A percentile compares a stretch with the other conserved stretches of the same genome.
Conservation (phyloP, 1,139 yeast species). For the Candida freyschussii region DNA sequence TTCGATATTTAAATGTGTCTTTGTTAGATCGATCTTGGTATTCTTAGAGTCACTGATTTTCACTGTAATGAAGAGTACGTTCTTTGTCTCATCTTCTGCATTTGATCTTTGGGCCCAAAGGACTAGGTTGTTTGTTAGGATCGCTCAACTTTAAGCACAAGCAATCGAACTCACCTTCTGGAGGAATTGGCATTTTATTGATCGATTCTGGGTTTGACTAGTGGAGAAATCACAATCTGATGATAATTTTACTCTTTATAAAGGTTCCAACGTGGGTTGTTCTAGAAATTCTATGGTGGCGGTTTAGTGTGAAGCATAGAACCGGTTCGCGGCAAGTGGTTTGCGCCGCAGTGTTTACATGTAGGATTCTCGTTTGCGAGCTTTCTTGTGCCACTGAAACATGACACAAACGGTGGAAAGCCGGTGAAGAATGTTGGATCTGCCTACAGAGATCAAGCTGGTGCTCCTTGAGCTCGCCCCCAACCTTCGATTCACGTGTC, state of each 20-base stretch:
- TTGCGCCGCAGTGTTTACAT: no score
- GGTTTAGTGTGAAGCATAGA: no score
- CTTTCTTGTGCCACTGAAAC: no score
- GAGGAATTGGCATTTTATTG: constrained; percentile 30
- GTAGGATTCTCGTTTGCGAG: no score
- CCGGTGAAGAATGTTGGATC: constrained; percentile 18
- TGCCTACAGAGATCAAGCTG: constrained; percentile 51
- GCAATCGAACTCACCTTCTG: constrained; percentile 34
- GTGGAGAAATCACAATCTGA: background rate
- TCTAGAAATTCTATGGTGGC: no score
- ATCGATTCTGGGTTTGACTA: background rate
- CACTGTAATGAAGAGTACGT: constrained; percentile 70
- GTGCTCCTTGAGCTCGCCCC: constrained; percentile 41
- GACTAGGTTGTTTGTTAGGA: constrained; percentile 32
- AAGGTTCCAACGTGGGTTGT: no score
- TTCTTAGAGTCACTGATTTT: constrained; percentile 66
- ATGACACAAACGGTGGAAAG: no score
- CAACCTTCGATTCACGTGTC: constrained; percentile 33
- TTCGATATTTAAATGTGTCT: constrained; percentile 50
- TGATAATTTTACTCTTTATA: no score
- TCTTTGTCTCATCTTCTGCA: constrained; percentile 63
- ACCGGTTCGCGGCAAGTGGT: no score
- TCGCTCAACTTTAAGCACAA: background rate
- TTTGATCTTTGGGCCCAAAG: constrained; percentile 96
- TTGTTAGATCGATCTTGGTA: constrained; percentile 58